Evolutionary conservation across 2,329 filamentous ascomycete species (phyloP).

Genomic region (Aspergillus fructus): DNA sequence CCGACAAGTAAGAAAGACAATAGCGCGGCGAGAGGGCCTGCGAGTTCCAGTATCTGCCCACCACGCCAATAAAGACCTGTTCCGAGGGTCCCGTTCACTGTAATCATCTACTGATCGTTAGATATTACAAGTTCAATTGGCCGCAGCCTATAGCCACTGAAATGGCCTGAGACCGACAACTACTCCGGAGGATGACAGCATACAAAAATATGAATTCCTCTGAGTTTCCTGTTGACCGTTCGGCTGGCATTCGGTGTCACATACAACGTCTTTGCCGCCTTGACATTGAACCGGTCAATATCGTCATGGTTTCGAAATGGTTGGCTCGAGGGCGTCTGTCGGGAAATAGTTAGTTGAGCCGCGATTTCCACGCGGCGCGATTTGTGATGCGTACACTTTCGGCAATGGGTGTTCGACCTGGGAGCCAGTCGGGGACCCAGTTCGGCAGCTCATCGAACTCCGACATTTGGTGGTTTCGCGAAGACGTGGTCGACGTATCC

Average conservation of each 20-base stretch:
- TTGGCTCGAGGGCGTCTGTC: not conserved
- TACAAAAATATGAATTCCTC: conserved; percentile 1
- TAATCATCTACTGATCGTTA: not conserved
- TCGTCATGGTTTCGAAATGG: not conserved
- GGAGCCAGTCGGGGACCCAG: not conserved
- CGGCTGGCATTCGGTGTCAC: not conserved
- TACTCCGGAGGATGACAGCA: not conserved
- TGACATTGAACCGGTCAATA: not conserved
- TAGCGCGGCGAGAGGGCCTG: not conserved
- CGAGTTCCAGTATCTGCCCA: conserved; percentile 3
- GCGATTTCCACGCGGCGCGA: too few relatives aligned
- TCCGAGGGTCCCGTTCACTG: not conserved
- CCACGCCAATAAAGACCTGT: conserved; percentile 4
- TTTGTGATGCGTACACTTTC: not conserved
- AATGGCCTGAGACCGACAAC: too few relatives aligned
- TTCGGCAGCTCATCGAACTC: not conserved
- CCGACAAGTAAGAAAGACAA: not conserved
- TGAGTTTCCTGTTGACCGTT: not conserved
- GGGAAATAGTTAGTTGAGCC: not conserved
- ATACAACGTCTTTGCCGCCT: not conserved
- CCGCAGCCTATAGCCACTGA: too few relatives aligned
- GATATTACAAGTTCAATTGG: not conserved
- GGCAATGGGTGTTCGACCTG: not conserved
- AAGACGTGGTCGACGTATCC: not conserved
- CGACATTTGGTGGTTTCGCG: not conserved